A percentile compares a stretch with the other conserved stretches of the same genome.
These are phyloP conservation scores for Wickerhamiella qilinensis DNA, from an alignment of 805 yeast genomes.

Conservation along the genomic window DNA sequence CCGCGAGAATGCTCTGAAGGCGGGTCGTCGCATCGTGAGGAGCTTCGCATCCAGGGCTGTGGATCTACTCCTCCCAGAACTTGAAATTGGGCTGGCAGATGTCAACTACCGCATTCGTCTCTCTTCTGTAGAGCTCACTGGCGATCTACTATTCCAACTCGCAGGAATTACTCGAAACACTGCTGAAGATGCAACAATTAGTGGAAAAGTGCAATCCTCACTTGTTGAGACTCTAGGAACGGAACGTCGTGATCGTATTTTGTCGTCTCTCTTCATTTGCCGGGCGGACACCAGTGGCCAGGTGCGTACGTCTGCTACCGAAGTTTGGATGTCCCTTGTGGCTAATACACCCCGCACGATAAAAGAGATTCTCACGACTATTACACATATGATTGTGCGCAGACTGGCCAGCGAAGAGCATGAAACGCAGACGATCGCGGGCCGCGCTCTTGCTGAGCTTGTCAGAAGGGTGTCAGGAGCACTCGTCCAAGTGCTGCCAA, in stretches of 20 bases:
- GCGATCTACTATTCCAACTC: slow-evolving; percentile 85
- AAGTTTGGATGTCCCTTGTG: slow-evolving; percentile 93
- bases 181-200: slow-evolving; percentile 2
- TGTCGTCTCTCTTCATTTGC: slow-evolving; percentile 79
- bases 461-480: slow-evolving; percentile 85
- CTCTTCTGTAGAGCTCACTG: slow-evolving; percentile 87
- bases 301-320: slow-evolving; percentile 79
- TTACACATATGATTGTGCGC: slow-evolving; percentile 64
- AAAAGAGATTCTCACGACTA: slow-evolving; percentile 75
- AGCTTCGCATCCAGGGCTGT: slow-evolving; percentile 88
- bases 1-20: slow-evolving; percentile 76
- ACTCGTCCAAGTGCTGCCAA: slow-evolving; percentile 68
- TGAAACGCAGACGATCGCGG: slow-evolving; percentile 71
- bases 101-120: slow-evolving; percentile 71
- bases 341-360: slow-evolving; percentile 91
- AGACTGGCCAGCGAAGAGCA: slow-evolving; percentile 72
- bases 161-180: slow-evolving; percentile 49
- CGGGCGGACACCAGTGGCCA: slow-evolving; percentile 80
- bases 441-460: slow-evolving; percentile 84
- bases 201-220: slow-evolving; percentile 1
- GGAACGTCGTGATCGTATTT: slow-evolving; percentile 73
- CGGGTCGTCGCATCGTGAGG: slow-evolving; percentile 81
- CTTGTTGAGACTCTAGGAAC: slow-evolving; percentile 62
- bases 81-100: slow-evolving; percentile 79
- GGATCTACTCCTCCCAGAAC: slow-evolving; percentile 82